Evolutionary conservation across 306 rosid genomes (phyloP).

Genomic region (Begonia masoniana): DNA sequence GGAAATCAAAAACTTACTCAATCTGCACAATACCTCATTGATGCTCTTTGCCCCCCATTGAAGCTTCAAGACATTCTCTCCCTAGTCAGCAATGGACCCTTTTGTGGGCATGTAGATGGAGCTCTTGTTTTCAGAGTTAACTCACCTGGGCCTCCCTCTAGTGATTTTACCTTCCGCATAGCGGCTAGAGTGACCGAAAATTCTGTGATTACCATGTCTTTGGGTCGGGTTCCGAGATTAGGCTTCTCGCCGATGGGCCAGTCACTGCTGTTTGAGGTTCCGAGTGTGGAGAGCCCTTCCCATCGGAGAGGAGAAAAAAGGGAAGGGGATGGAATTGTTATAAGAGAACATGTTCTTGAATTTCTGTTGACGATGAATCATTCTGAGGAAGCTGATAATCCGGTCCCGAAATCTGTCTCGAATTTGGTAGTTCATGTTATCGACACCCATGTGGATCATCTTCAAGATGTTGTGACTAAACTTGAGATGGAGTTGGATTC

Average conservation of each 20-base stretch:
- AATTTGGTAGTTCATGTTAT: conserved; percentile 79
- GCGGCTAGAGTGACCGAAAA: conserved; percentile 81
- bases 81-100: conserved; percentile 96
- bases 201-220: conserved; percentile 75
- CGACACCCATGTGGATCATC: conserved; percentile 90
- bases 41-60: conserved; percentile 86
- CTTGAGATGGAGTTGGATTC: conserved; percentile 93
- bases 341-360: conserved; percentile 92
- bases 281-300: conserved; percentile 60
- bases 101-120: conserved; percentile 87
- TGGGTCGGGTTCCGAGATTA: conserved; percentile 89
- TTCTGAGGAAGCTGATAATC: conserved; percentile 95
- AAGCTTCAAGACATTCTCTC: conserved; percentile 94
- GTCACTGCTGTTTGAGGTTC: conserved; percentile 85
- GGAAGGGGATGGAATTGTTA: conserved; percentile 52
- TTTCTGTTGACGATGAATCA: conserved; percentile 95
- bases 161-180: conserved; percentile 77
- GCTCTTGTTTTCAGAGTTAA: conserved; percentile 87
- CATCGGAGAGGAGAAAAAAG: conserved; percentile 30
- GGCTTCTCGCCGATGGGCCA: conserved; percentile 71
- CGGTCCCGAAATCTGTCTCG: conserved; percentile 74
- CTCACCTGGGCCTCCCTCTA: conserved; percentile 81
- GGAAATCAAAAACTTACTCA: conserved; percentile 61
- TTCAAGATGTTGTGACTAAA: conserved; percentile 82
- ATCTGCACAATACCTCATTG: conserved; percentile 73